Base-by-base conservation (phyloP, 352 stramenopile genomes). In the Nothophytophthora sp. region DNA sequence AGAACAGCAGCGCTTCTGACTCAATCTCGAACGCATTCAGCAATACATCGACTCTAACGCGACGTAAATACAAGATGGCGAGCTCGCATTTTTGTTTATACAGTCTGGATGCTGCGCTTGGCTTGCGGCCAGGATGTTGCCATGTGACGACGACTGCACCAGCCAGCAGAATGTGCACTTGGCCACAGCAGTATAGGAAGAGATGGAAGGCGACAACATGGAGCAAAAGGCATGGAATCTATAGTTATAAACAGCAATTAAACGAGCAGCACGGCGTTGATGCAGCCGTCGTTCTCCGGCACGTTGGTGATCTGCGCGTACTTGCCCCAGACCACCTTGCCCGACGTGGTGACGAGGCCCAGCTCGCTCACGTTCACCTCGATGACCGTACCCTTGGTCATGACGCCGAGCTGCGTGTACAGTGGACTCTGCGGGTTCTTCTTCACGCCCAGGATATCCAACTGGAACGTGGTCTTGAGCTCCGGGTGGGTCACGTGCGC, bases 241-340 rank as follows among this genome's bases (percentile, higher is more conserved):
- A 68, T 68, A 73, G 48, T 71, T 62, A 70, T 71, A 74, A 59
- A 68, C 47, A 49, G 49, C 53, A 73, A 64, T 60, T 99, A 99
- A 30, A 99, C 97, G 50, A 99, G 82, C 39, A 99, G 82, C 39
- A 99, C 96, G 24, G 96, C 96, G 76, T 99, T 99, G 59, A 99
- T 99, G 78, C 97, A 99, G 43, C 97, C 97, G 74, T 99, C 98
- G 53, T 99, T 92, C 78, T 99, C 98, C 5, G 98, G 98, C 67
- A 99, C 98, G 82, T 99, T 99, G 32, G 98, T 99, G 39, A 99
- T 96, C 85, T 99, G 98, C 19, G 97, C 97, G 76, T 99, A 99
- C 64, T 99, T 99, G 48, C 97, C 98, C 97, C 97, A 99, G n/a
- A 99, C 97, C 43, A 99, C 98, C 67, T 99, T 99, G 60, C 98